A percentile compares a stretch with the other conserved stretches of the same genome.
These are phyloP conservation scores for Vickermania ingenoplastis DNA, from an alignment of 208 protist species.

Conservation along the genomic window DNA sequence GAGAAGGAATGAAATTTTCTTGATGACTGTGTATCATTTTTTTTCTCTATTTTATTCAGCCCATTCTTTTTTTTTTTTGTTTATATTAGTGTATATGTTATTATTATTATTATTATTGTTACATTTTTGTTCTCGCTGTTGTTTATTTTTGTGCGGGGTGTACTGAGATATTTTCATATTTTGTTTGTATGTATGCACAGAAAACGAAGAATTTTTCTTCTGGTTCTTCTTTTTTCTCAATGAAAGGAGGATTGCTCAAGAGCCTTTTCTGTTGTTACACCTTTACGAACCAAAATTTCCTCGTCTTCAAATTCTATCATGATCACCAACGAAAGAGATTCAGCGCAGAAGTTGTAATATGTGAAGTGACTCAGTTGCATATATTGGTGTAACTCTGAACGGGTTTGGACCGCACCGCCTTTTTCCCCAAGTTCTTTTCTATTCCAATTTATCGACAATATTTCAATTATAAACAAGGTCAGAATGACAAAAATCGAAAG, in stretches of 20 bases:
- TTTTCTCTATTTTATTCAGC: neutral
- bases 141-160: no score
- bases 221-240: neutral
- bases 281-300: neutral
- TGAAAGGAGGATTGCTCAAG: neutral
- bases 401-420: no score
- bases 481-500: no score
- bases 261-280: neutral
- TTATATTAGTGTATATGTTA: neutral
- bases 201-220: slow-evolving; percentile 1
- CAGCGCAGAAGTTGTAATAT: no score
- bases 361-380: no score
- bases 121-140: slow-evolving; percentile 8
- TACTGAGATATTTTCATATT: no score
- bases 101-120: slow-evolving; percentile 9
- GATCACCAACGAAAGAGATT: no score
- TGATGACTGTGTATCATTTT: neutral
- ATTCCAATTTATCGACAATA: no score
- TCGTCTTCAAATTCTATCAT: neutral
- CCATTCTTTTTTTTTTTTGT: slow-evolving; percentile 7
- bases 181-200: no score
- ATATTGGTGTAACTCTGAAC: no score
- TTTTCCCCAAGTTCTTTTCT: no score
- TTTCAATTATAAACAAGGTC: no score
- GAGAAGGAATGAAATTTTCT: neutral